phyloP scores from a whole-genome alignment of 108 stramenopile species.

The Nannochloropsis oceanica region DNA sequence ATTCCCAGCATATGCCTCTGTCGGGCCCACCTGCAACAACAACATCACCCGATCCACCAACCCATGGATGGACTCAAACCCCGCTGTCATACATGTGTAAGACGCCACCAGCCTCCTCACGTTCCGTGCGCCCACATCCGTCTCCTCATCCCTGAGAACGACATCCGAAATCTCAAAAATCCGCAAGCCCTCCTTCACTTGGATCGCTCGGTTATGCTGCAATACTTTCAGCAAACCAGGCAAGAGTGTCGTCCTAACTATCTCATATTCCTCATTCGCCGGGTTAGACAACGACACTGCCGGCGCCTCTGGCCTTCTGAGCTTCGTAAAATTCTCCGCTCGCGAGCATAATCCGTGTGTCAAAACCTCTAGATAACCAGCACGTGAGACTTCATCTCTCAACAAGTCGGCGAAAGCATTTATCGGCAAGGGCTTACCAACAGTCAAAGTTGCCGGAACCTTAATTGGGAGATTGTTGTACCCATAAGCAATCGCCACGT shows the following conservation, averaged over 20 bases:
- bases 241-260: constrained; percentile 84
- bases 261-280: constrained; percentile 89
- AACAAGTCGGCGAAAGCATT: constrained; percentile 80
- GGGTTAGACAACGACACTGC: constrained; percentile 81
- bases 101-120: constrained; percentile 63
- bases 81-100: constrained; percentile 77
- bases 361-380: constrained; percentile 46
- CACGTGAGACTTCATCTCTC: constrained; percentile 83
- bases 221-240: constrained; percentile 88
- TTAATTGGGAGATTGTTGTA: constrained; percentile 88
- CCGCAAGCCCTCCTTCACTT: constrained; percentile 35
- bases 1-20: constrained; percentile 51
- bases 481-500: constrained; percentile 95
- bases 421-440: constrained; percentile 66
- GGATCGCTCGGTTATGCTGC: constrained; percentile 53
- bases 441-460: constrained; percentile 62
- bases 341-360: constrained; percentile 44
- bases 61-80: constrained; percentile 98
- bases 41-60: constrained; percentile 89
- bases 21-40: constrained; percentile 70
- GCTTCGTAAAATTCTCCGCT: constrained; percentile 17
- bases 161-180: constrained; percentile 58
- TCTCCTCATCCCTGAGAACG: constrained; percentile 64
- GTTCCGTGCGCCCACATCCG: constrained; percentile 86
- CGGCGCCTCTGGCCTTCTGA: constrained; percentile 12